These are phyloP conservation scores for Wickerhamiella domercqiae DNA, from an alignment of 805 yeast species.

Conservation along the genomic window DNA sequence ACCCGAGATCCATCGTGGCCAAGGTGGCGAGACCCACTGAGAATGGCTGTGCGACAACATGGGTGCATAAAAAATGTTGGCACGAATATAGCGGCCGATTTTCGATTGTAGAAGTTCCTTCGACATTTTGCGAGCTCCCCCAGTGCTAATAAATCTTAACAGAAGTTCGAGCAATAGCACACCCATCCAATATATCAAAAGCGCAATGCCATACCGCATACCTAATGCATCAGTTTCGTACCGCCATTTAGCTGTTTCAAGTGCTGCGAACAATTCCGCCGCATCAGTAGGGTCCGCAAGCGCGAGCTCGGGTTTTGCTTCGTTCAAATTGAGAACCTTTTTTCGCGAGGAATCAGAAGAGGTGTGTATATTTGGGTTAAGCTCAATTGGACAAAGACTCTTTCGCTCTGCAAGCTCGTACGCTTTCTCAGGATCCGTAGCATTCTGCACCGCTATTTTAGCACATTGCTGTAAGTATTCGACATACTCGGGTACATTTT, in stretches of 20 bases:
- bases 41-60: conserved; percentile 3
- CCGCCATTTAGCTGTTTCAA: conserved; percentile 10
- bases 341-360: not conserved
- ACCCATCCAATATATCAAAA: conserved; percentile 8
- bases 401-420: conserved; percentile 1
- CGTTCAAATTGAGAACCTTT: not conserved
- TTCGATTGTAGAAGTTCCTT: not conserved
- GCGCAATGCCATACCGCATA: conserved; percentile 7
- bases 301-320: not conserved
- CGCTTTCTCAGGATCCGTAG: conserved; percentile 6
- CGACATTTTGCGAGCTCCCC: not conserved
- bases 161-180: conserved; percentile 3
- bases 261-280: conserved; percentile 2
- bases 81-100: conserved; percentile 1
- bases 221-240: conserved; percentile 6
- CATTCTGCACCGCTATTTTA: conserved; percentile 7
- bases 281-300: not conserved
- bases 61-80: conserved; percentile 6
- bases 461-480: conserved; percentile 7
- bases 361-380: not conserved
- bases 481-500: conserved; percentile 9
- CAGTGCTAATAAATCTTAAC: not conserved
- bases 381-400: conserved; percentile 4
- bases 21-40: not conserved
- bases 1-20: conserved; percentile 2